Conservation (phyloP, 2,329 filamentous ascomycete species). For the Epichloe coenophiala region DNA sequence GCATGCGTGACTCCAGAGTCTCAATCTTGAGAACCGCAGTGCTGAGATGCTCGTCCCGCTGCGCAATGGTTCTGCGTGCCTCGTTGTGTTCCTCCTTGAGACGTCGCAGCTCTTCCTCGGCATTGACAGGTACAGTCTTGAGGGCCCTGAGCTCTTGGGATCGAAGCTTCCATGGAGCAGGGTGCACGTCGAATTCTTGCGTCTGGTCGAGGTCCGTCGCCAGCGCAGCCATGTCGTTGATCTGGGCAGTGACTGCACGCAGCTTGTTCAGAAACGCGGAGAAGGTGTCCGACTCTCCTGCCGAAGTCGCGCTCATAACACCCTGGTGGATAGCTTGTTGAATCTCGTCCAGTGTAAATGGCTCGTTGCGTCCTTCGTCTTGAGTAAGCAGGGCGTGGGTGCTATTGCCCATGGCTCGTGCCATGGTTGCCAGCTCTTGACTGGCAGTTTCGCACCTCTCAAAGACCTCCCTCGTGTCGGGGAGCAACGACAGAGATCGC, state of each 20-base stretch:
- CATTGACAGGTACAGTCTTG: slow-evolving; percentile 67
- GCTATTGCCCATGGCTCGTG: slow-evolving; percentile 52
- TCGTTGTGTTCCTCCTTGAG: slow-evolving; percentile 72
- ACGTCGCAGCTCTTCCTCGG: slow-evolving; percentile 70
- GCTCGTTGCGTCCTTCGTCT: slow-evolving; percentile 58
- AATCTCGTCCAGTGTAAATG: slow-evolving; percentile 54
- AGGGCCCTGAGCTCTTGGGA: slow-evolving; percentile 71
- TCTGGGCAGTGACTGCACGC: slow-evolving; percentile 45
- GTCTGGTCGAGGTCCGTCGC: slow-evolving; percentile 59
- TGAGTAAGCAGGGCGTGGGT: slow-evolving; percentile 50
- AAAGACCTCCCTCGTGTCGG: slow-evolving; percentile 55
- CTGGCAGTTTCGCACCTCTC: slow-evolving; percentile 54
- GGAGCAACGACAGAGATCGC: slow-evolving; percentile 58
- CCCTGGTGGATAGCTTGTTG: slow-evolving; percentile 47
- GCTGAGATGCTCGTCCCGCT: slow-evolving; percentile 70
- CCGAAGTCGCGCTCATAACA: slow-evolving; percentile 30
- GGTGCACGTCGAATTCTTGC: slow-evolving; percentile 62
- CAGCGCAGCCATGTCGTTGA: slow-evolving; percentile 58
- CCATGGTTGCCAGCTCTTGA: slow-evolving; percentile 50
- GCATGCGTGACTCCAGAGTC: slow-evolving; percentile 76
- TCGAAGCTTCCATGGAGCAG: slow-evolving; percentile 72
- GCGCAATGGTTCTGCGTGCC: slow-evolving; percentile 55
- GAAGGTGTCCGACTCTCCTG: slow-evolving; percentile 55
- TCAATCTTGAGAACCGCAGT: slow-evolving; percentile 84
- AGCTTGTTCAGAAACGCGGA: slow-evolving; percentile 55